Evolutionary conservation across 2,329 filamentous ascomycete genomes (phyloP).

Genomic region (Xylaria sp.): DNA sequence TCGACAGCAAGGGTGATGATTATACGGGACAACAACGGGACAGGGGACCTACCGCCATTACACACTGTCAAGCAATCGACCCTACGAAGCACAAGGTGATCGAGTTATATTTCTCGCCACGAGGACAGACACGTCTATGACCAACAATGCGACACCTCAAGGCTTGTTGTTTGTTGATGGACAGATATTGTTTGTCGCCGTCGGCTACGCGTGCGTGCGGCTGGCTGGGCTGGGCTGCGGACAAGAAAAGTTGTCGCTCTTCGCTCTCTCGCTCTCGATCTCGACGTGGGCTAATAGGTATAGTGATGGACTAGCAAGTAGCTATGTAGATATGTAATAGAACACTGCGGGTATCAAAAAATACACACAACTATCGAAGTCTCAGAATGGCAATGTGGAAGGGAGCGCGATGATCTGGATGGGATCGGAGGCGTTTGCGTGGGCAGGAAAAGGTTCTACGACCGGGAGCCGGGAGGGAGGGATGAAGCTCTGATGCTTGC

Average conservation of each 20-base stretch:
- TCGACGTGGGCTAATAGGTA: conserved; percentile 25
- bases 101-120: conserved; percentile 25
- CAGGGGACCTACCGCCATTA: conserved; percentile 38
- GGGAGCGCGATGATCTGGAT: conserved; percentile 25
- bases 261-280: conserved; percentile 19
- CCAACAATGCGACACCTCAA: conserved; percentile 15
- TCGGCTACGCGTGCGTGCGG: conserved; percentile 25
- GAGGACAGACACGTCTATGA: conserved; percentile 1
- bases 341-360: conserved; percentile 39
- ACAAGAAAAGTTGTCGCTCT: conserved; percentile 34
- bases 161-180: not conserved
- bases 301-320: not conserved
- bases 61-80: conserved; percentile 37
- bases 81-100: conserved; percentile 27
- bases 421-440: conserved; percentile 32
- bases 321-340: conserved; percentile 12
- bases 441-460: conserved; percentile 27
- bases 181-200: conserved; percentile 14
- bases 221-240: not conserved
- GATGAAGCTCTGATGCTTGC: conserved; percentile 33
- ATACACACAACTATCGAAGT: conserved; percentile 39
- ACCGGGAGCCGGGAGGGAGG: conserved; percentile 15
- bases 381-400: conserved; percentile 19
- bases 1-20: not conserved
- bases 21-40: not conserved